A percentile compares a stretch with the other conserved stretches of the same genome.
Conservation (phyloP, 2,329 filamentous ascomycete species). For the Alternaria brassicae region DNA sequence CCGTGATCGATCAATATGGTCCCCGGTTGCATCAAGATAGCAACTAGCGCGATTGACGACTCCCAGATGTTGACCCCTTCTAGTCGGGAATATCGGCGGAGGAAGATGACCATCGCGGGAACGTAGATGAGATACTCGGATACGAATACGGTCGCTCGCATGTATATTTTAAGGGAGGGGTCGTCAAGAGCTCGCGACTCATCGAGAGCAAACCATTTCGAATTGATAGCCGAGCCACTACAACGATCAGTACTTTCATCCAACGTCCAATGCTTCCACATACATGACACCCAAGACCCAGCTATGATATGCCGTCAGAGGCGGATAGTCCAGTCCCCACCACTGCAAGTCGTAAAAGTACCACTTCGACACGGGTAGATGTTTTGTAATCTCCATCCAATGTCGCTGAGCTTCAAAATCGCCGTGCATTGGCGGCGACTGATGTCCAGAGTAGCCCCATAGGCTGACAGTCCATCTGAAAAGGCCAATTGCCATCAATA, state of each 20-base stretch:
- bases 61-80: slow-evolving; percentile 83
- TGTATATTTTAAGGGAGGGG: slow-evolving; percentile 84
- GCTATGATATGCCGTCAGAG: slow-evolving; percentile 96
- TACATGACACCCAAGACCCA: slow-evolving; percentile 88
- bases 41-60: slow-evolving; percentile 81
- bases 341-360: slow-evolving; percentile 96
- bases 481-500: slow-evolving; percentile 87
- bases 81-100: slow-evolving; percentile 78
- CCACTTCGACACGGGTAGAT: slow-evolving; percentile 92
- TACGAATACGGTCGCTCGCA: slow-evolving; percentile 88
- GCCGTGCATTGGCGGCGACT: slow-evolving; percentile 87
- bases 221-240: slow-evolving; percentile 76
- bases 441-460: slow-evolving; percentile 92
- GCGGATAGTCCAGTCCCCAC: slow-evolving; percentile 98
- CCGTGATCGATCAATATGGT: slow-evolving; percentile 94
- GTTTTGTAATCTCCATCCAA: slow-evolving; percentile 96
- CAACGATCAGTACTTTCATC: slow-evolving; percentile 6
- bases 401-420: slow-evolving; percentile 98
- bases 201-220: slow-evolving; percentile 86
- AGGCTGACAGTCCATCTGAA: slow-evolving; percentile 92
- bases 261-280: slow-evolving; percentile 29
- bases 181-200: slow-evolving; percentile 83
- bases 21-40: slow-evolving; percentile 89
- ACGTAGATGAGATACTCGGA: slow-evolving; percentile 92
- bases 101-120: slow-evolving; percentile 84